Evolutionary conservation across 192 early-diverging fungal genomes (phyloP).

Genomic region (Coemansia sp.): DNA sequence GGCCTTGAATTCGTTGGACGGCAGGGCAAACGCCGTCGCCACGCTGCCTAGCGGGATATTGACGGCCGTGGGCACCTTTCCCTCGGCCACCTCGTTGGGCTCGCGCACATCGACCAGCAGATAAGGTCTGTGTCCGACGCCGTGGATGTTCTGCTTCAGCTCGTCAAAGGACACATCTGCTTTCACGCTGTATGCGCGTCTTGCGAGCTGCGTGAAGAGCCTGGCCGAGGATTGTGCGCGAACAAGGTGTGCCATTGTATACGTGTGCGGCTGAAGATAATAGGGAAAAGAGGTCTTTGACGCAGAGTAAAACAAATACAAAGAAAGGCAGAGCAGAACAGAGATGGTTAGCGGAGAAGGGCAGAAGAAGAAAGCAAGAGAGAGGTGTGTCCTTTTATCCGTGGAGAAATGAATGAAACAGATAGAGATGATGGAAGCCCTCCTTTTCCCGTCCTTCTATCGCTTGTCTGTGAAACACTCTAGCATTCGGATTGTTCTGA

Average conservation of each 20-base stretch:
- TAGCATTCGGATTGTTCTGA: neutral
- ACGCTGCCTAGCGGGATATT: conserved; percentile 69
- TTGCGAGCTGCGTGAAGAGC: neutral
- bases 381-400: too few relatives aligned
- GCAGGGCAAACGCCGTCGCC: conserved; percentile 49
- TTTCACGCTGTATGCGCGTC: conserved; percentile 38
- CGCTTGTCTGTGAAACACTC: too few relatives aligned
- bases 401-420: too few relatives aligned
- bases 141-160: conserved; percentile 50
- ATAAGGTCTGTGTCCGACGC: conserved; percentile 35
- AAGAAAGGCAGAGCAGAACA: conserved; percentile 1
- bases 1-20: conserved; percentile 41
- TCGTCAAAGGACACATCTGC: conserved; percentile 50
- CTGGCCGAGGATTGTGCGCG: conserved; percentile 5
- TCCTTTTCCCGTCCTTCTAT: too few relatives aligned
- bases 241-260: conserved; percentile 3
- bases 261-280: neutral
- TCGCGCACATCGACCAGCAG: conserved; percentile 72
- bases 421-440: too few relatives aligned
- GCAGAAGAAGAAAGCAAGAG: too few relatives aligned
- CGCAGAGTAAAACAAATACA: neutral
- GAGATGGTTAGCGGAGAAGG: neutral
- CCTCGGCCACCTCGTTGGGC: conserved; percentile 60
- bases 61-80: conserved; percentile 65
- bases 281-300: neutral